A percentile compares a stretch with the other conserved stretches of the same genome.
Conservation (phyloP, 192 early-diverging fungal genomes). For the Coemansia asiatica region DNA sequence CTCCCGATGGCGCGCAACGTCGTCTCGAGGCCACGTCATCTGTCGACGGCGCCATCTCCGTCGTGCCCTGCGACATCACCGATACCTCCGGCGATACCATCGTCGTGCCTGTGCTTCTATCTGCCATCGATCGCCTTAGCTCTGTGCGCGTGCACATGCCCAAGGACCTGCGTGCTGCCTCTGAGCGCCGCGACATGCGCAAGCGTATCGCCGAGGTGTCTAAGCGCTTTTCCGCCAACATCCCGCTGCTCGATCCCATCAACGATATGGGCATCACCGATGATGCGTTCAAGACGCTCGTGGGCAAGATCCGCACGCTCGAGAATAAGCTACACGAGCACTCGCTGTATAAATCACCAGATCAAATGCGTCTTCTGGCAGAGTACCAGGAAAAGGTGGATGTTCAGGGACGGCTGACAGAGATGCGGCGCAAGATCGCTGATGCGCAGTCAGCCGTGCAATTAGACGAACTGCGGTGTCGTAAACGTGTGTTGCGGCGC, state of each 20-base stretch:
- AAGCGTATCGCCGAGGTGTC: conserved; percentile 70
- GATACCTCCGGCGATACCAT: conserved; percentile 61
- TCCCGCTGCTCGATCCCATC: conserved; percentile 88
- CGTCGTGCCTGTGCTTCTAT: conserved; percentile 77
- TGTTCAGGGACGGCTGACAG: conserved; percentile 62
- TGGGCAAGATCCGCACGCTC: conserved; percentile 71
- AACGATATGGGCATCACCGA: conserved; percentile 87
- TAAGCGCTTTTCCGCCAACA: conserved; percentile 67
- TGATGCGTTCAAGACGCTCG: conserved; percentile 69
- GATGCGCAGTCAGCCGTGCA: conserved; percentile 83
- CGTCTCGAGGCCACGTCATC: conserved; percentile 30
- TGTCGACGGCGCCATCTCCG: conserved; percentile 23
- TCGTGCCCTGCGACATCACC: conserved; percentile 46
- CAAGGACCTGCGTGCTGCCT: conserved; percentile 64
- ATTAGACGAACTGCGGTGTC: conserved; percentile 87
- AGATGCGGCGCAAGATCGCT: conserved; percentile 68
- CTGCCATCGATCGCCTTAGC: conserved; percentile 70
- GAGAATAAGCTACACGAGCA: conserved; percentile 67
- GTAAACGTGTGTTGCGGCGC: conserved; percentile 88
- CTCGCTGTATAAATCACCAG: conserved; percentile 58
- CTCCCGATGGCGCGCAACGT: conserved; percentile 6
- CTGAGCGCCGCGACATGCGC: conserved; percentile 60
- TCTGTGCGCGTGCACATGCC: conserved; percentile 74
- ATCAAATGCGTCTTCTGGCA: conserved; percentile 61
- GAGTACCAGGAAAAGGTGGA: conserved; percentile 69